Base-by-base conservation (phyloP, 2,329 filamentous ascomycete genomes). In the Botrytis elliptica region DNA sequence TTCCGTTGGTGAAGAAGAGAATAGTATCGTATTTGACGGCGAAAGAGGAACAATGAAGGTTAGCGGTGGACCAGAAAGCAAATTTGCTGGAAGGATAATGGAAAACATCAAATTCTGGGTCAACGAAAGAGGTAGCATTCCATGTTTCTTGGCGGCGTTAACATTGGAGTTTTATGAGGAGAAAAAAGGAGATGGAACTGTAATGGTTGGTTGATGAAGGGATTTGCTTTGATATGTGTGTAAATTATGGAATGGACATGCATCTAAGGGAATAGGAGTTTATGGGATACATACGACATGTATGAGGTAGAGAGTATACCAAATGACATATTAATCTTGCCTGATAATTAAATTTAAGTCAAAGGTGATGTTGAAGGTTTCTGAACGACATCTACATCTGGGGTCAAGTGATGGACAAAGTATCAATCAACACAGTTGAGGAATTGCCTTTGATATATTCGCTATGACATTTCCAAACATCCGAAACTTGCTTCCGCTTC, bases 11-110 rank as follows among this genome's bases (percentile, higher is more conserved):
- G 81, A 87, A 10, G 89, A 92, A 29, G 90, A 92, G 82, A 91
- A 91, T 77, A 90, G 88, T 73, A 91, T 92, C 75, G 90, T 97
- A 0, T 98, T 98, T 82, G 94, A 97, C 82, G 94, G 94, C 70
- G 94, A 98, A 84, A 91, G 92, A 74, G 96, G 95, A 12, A 98
- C 95, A 1, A 99, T 99, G 96, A 99, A 99, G 86, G 93, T 99
- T 73, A 93, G 92, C 49, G 96, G 96, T 1, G 96, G 96, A 0
- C 93, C 94, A 1, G 89, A 93, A 80, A 97, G 93, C 80, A 87
- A 90, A 20, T 99, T 99, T 83, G 96, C 95, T 1, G 85, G 89
- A 72, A 91, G 94, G 82, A 97, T 99, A 76, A 88, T 88, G 77
- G 92, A 93, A 79, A 89, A 95, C 81, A 95, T 98, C 80, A 92